phyloP scores from a whole-genome alignment of 2,329 filamentous ascomycete genomes.

The Alternaria sp. region DNA sequence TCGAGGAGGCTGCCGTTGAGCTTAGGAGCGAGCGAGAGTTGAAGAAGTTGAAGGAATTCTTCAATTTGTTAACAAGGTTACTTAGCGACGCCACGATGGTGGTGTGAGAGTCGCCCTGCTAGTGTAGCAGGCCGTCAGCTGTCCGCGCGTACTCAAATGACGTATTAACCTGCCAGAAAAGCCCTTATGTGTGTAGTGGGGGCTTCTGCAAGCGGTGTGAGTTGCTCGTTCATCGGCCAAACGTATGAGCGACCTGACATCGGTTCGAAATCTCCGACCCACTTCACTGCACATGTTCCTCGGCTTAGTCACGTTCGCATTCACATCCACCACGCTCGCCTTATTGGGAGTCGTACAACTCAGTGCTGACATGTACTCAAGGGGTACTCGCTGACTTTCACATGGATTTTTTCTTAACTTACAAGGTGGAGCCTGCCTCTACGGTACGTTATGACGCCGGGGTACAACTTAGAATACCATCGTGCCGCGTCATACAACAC shows the following conservation, averaged over 20 bases:
- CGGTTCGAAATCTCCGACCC: conserved; percentile 24
- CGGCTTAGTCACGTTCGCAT: conserved; percentile 22
- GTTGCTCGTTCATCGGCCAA: conserved; percentile 26
- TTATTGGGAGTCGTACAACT: too few relatives aligned
- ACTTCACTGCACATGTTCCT: conserved; percentile 2
- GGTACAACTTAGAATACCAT: not conserved
- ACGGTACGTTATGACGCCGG: too few relatives aligned
- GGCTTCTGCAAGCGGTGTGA: conserved; percentile 23
- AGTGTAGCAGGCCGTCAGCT: conserved; percentile 25
- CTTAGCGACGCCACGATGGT: conserved; percentile 51
- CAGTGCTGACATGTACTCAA: too few relatives aligned
- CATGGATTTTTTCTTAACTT: too few relatives aligned
- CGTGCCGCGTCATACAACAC: not conserved
- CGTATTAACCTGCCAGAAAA: conserved; percentile 28
- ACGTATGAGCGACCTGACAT: conserved; percentile 34
- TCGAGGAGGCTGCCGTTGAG: conserved; percentile 29
- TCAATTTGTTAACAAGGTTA: conserved; percentile 46
- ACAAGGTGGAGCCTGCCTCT: too few relatives aligned
- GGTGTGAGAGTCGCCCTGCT: conserved; percentile 23
- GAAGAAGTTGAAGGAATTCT: conserved; percentile 49
- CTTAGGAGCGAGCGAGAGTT: conserved; percentile 43
- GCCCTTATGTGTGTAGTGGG: conserved; percentile 32
- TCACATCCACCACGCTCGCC: not conserved
- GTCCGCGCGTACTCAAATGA: conserved; percentile 27
- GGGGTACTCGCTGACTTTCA: too few relatives aligned